Evolutionary conservation across 441 rosid genomes (phyloP).

Genomic region (Brassica balearica): DNA sequence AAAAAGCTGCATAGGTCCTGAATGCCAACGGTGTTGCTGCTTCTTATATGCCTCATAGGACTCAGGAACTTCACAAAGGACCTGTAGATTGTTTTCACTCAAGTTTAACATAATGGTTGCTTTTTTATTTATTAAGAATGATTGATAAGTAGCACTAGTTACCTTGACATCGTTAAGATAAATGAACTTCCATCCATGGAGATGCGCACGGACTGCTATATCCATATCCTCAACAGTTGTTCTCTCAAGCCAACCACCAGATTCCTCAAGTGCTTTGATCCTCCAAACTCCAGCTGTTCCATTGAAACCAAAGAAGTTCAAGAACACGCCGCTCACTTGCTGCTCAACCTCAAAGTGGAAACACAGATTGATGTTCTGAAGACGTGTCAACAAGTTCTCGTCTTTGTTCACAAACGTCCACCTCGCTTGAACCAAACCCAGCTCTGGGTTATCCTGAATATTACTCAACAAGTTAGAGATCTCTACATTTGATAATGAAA

Average conservation of each 20-base stretch:
- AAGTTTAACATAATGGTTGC: too few species aligned
- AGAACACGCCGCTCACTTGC: conserved; percentile 82
- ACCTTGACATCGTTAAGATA: conserved; percentile 95
- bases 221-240: conserved; percentile 98
- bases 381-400: conserved; percentile 91
- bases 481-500: background rate
- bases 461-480: background rate
- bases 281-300: conserved; percentile 99
- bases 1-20: conserved; percentile 95
- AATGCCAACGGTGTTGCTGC: conserved; percentile 99
- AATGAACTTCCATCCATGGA: conserved; percentile 93
- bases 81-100: conserved; percentile 57
- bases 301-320: conserved; percentile 95
- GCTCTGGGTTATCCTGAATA: conserved; percentile 74
- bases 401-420: conserved; percentile 95
- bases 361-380: conserved; percentile 86
- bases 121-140: too few species aligned
- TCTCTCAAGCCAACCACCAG: conserved; percentile 97
- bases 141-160: conserved; percentile 22
- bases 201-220: conserved; percentile 95
- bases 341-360: conserved; percentile 98
- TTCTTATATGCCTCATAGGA: conserved; percentile 96
- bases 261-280: conserved; percentile 87
- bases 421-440: conserved; percentile 93
- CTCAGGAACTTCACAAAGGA: conserved; percentile 93